Conservation (phyloP, 176 grass and related monocot genomes). For the Musa acuminata region DNA sequence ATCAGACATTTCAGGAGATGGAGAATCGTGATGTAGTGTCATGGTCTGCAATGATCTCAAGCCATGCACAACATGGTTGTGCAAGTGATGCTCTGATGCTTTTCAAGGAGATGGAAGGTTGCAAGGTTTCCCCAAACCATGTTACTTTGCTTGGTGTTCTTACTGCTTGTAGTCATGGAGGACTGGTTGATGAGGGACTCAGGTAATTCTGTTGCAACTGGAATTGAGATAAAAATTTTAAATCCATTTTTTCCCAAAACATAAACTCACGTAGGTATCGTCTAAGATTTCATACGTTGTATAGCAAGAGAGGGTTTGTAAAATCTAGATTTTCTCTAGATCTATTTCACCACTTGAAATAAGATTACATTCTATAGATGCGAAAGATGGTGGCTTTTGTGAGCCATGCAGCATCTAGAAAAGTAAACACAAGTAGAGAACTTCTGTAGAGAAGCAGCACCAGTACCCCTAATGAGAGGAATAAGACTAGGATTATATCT, state of each 20-base stretch:
- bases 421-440: no score
- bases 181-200: conserved; percentile 67
- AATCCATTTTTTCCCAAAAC: not conserved
- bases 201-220: conserved; percentile 18
- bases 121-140: conserved; percentile 42
- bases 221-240: not conserved
- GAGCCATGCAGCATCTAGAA: no score
- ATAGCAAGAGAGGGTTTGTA: no score
- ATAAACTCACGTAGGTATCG: not conserved
- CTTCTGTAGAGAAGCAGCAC: no score
- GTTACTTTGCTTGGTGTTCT: conserved; percentile 69
- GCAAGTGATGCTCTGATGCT: conserved; percentile 36
- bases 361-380: no score
- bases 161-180: conserved; percentile 72
- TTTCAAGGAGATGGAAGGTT: conserved; percentile 45
- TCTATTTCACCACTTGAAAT: no score
- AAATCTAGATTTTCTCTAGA: no score
- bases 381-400: no score
- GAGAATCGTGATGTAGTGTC: conserved; percentile 45
- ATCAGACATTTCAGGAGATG: conserved; percentile 58
- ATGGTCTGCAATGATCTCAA: conserved; percentile 72
- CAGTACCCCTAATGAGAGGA: no score
- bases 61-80: conserved; percentile 61
- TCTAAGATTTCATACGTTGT: not conserved
- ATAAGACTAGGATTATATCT: not conserved